Conservation (phyloP, 441 rosid species). For the Arabidopsis hybrid region DNA sequence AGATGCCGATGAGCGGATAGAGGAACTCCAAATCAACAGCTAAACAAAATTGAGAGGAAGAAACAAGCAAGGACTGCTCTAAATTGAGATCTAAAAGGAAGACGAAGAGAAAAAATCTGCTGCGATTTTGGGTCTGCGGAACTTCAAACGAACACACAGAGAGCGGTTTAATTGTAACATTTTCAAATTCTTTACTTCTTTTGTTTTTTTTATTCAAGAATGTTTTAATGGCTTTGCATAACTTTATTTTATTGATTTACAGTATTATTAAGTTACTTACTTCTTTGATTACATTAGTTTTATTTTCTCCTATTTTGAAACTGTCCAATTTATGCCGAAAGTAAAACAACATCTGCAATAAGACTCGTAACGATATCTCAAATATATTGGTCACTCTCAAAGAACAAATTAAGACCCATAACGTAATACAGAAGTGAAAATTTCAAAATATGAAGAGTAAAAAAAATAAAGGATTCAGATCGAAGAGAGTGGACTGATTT, state of each 20-base stretch:
- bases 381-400: background rate
- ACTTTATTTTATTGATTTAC: no score
- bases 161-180: background rate
- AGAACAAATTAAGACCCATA: background rate
- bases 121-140: background rate
- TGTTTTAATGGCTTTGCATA: no score
- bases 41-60: background rate
- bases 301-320: no score
- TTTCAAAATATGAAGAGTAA: background rate
- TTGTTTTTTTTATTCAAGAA: no score
- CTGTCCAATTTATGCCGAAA: background rate
- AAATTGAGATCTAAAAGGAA: no score
- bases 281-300: no score
- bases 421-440: background rate
- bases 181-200: no score
- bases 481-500: background rate
- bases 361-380: no score
- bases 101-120: background rate
- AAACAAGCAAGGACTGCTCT: background rate
- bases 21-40: background rate
- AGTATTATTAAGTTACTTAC: no score
- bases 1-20: constrained; percentile 9
- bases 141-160: background rate
- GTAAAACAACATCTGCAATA: background rate
- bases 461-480: background rate